Base-by-base conservation (phyloP, 1,284 basidiomycete genomes). In the Trichosporon sp. region DNA sequence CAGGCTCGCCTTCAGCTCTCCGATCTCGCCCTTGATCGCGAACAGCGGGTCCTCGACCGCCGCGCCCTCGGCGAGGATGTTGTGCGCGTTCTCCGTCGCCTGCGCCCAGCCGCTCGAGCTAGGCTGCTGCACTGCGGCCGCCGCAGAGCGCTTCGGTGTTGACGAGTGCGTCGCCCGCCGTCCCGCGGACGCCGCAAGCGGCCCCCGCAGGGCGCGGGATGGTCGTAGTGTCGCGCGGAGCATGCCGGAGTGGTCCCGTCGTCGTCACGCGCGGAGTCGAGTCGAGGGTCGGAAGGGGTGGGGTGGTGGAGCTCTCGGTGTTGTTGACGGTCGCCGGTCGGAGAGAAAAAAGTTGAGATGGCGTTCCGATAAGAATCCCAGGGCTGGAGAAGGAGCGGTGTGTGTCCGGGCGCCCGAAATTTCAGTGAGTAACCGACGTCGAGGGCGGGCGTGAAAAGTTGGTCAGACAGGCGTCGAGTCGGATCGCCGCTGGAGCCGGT, bases 1-100 rank as follows among this genome's bases (percentile, higher is more conserved):
- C 32, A 99, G 86, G 69, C 88, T 91, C 68, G 88, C 86, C 71
- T 92, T 90, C 62, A 98, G 86, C 66, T 87, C 87, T 34, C 87
- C 84, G 32, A 98, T 88, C 79, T 98, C 91, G 23, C 88, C 84
- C 60, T 88, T 87, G 71, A 95, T 87, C 62, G 78, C 77, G 11
- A 74, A 72, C 31, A 82, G 68, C 0, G 81, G 81, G 68, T 82
- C 81, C 62, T 75, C 73, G 27, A 38, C 35, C 64, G 68, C 66
- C 13, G 44, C 63, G 44, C 56, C 44, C 23, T 66, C 35, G 51
- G 68, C 62, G 4, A 82, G 71, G 5, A 82, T 75, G 2, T 73
- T 73, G 68, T 82, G 80, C 11, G 81, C 81, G 0, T 76, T 75
- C 72, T 81, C 78, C 18, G 81, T 82, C 23, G 81, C 81, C 47